Percentiles rank a stretch among this genome's conserved stretches.
Conservation (phyloP, 371 early-diverging fungal species). For the Lichtheimia hyalospora region DNA sequence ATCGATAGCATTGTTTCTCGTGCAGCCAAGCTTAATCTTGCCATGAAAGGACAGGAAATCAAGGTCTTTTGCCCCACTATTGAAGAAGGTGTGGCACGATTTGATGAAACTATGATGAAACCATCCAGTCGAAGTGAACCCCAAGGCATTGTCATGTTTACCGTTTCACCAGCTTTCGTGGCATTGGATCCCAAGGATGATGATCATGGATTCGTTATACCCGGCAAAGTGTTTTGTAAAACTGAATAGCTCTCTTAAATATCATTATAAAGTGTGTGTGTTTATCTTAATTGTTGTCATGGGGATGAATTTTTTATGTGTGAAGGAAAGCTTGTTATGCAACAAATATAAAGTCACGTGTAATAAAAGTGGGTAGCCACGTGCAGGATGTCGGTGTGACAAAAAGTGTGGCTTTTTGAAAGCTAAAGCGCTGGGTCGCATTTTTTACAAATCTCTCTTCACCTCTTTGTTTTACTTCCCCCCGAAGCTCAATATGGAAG, state of each 20-base stretch:
- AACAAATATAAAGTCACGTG: no score
- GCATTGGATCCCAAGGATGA: constrained; percentile 31
- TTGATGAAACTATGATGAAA: constrained; percentile 18
- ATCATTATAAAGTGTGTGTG: no score
- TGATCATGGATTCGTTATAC: constrained; percentile 46
- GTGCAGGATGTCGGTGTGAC: no score
- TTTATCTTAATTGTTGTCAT: no score
- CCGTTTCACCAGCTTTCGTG: constrained; percentile 19
- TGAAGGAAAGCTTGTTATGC: no score
- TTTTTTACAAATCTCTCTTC: no score
- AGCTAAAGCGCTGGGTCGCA: no score
- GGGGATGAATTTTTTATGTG: no score
- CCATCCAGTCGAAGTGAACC: constrained; percentile 21
- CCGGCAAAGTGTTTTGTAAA: constrained; percentile 36
- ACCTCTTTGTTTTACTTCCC: constrained; percentile 13
- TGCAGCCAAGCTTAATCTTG: constrained; percentile 24
- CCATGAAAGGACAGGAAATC: constrained; percentile 35
- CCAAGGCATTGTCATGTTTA: constrained; percentile 17
- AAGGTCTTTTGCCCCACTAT: constrained; percentile 1
- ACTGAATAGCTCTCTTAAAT: no score
- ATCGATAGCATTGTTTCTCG: constrained; percentile 26
- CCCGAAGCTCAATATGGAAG: constrained; percentile 35
- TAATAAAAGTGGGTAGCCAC: no score
- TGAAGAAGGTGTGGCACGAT: constrained; percentile 14
- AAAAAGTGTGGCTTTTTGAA: no score